Evolutionary conservation across 164 flowering plant genomes (phyloP), one percentile per base, ranked within the genome.

Genomic region (Berberis thunbergii): DNA sequence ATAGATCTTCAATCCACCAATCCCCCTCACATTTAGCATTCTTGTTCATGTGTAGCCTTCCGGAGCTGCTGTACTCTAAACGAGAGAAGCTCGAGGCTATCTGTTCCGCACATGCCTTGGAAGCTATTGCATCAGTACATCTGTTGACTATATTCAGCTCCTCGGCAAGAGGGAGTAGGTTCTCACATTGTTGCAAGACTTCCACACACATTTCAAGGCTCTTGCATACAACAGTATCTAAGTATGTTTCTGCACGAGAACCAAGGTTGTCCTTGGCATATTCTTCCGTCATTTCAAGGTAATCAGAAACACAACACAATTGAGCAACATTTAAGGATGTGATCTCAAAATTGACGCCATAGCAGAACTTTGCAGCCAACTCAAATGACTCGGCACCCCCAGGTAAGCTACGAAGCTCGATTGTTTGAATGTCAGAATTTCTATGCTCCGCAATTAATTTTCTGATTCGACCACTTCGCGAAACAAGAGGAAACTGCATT

Each of bases 1-100:
- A 85, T 41, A 90, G 75, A 75, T 90, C 97, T 67, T 90, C 92
- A 38, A 87, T 83, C 96, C 96, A 92, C 97, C 96, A 90, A 65
- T 88, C 97, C 7, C 80, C 84, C 26, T 78, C 89, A 67, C 83
- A 74, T 67, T 86, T 90, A 40, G 81, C 74, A 49, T 80, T 90
- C 69, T 77, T 76, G 78, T 78, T 84, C 87, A 81, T 81, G 66
- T 85, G 88, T 49, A 88, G 89, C 74, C 96, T 76, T 4, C 96
- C 97, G 2, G 96, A 88, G 77, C 91, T 82, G 80, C 96, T 90
- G 62, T 90, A 86, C 77, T 89, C 96, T 59, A 88, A 70, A 45
- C 91, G 84, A 2, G 94, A 88, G 70, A 89, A 89, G 62, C 96
- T 86, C 44, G 98, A 89, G 41, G 96, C 96, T 64, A 88, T 88